Conservation (phyloP, 2,329 filamentous ascomycete species). For the Neofusicoccum laricinum region DNA sequence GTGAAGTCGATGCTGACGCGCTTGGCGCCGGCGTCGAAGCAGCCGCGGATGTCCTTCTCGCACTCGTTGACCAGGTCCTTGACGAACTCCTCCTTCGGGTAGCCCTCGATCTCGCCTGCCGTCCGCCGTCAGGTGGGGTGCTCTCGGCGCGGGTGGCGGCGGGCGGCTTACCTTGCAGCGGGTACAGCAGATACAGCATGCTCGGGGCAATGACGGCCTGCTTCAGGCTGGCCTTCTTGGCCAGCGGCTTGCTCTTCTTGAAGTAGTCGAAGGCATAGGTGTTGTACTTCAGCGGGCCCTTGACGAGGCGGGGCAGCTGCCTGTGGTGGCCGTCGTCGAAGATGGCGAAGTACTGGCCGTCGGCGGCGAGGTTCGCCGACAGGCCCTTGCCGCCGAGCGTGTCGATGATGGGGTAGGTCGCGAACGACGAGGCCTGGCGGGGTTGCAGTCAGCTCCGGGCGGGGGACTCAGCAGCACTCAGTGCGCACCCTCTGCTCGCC, state of each 20-base stretch:
- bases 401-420: constrained; percentile 31
- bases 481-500: constrained; percentile 27
- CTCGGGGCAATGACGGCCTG: constrained; percentile 33
- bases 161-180: constrained; percentile 21
- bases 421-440: constrained; percentile 26
- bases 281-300: constrained; percentile 29
- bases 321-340: constrained; percentile 32
- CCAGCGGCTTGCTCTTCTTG: constrained; percentile 25
- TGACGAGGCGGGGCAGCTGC: constrained; percentile 27
- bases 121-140: not conserved
- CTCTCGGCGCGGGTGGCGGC: too few species aligned
- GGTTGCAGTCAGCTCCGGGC: not conserved
- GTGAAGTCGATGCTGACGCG: constrained; percentile 35
- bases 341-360: constrained; percentile 33
- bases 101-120: constrained; percentile 26
- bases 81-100: constrained; percentile 27
- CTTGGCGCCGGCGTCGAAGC: constrained; percentile 30
- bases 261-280: constrained; percentile 33
- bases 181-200: constrained; percentile 34
- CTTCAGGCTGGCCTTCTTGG: constrained; percentile 26
- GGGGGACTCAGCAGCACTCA: not conserved
- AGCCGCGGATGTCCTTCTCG: constrained; percentile 34
- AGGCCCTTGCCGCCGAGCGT: constrained; percentile 31
- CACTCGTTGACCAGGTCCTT: constrained; percentile 32
- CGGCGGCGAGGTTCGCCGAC: constrained; percentile 25